Evolutionary conservation across 352 stramenopile species (phyloP).

Genomic region (Phytophthora nicotianae): DNA sequence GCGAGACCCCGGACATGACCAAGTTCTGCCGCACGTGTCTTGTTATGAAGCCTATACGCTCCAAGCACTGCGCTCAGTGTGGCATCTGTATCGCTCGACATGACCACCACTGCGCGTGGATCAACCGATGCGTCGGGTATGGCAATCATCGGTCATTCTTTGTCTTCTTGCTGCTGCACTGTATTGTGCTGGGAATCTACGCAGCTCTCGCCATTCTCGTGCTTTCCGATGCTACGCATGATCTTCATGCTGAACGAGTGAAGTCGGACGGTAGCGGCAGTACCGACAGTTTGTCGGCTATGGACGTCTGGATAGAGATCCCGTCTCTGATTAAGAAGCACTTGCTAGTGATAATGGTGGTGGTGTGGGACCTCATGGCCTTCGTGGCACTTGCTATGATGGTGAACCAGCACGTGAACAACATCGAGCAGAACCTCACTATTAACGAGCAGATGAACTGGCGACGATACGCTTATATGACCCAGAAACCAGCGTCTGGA

Average conservation of each 20-base stretch:
- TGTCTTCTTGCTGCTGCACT: conserved; percentile 75
- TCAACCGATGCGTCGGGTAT: conserved; percentile 84
- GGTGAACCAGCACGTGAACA: conserved; percentile 67
- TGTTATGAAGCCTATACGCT: conserved; percentile 71
- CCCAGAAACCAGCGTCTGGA: conserved; percentile 2
- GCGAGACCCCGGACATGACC: conserved; percentile 43
- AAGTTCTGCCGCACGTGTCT: conserved; percentile 79
- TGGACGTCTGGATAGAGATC: conserved; percentile 70
- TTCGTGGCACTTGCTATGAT: conserved; percentile 62
- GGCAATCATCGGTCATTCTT: conserved; percentile 85
- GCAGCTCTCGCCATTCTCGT: conserved; percentile 50
- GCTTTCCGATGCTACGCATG: conserved; percentile 42
- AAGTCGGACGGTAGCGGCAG: conserved; percentile 20
- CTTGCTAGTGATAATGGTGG: conserved; percentile 64
- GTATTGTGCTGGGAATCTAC: conserved; percentile 51
- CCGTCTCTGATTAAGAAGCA: conserved; percentile 55
- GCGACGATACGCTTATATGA: conserved; percentile 77
- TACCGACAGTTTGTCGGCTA: conserved; percentile 36
- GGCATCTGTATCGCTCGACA: conserved; percentile 82
- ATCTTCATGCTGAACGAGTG: conserved; percentile 39
- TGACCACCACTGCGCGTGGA: conserved; percentile 90
- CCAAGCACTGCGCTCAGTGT: conserved; percentile 82
- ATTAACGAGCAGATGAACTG: conserved; percentile 89
- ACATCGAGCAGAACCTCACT: conserved; percentile 73
- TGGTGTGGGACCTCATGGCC: conserved; percentile 58